Conservation (phyloP, 495 filamentous ascomycete genomes). For the Talaromyces wortmannii region DNA sequence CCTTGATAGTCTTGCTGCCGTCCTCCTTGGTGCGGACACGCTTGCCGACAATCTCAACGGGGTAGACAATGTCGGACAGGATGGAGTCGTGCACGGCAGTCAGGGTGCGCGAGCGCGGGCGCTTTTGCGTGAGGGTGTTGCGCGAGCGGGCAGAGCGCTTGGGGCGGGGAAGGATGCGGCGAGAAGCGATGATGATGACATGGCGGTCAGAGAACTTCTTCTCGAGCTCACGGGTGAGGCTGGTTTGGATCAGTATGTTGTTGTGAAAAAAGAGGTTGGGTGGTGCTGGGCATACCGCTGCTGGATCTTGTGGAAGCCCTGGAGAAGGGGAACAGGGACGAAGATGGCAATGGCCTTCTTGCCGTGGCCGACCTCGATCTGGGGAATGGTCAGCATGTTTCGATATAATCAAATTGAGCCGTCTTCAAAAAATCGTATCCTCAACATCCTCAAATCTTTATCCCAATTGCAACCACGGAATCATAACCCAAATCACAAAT, state of each 20-base stretch:
- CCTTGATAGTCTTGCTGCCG: conserved; percentile 94
- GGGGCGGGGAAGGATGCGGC: conserved; percentile 95
- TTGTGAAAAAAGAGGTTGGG: not conserved
- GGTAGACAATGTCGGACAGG: conserved; percentile 93
- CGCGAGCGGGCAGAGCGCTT: conserved; percentile 93
- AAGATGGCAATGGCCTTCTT: conserved; percentile 99
- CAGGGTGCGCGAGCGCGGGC: conserved; percentile 91
- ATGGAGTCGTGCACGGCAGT: conserved; percentile 97
- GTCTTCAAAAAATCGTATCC: not conserved
- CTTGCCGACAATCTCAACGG: conserved; percentile 99
- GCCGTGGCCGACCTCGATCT: conserved; percentile 99
- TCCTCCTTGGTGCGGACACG: conserved; percentile 93
- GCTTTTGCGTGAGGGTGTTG: conserved; percentile 94
- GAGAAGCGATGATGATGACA: conserved; percentile 96
- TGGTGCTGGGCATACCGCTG: conserved; percentile 68
- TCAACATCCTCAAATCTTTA: not conserved
- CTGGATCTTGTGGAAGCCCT: conserved; percentile 96
- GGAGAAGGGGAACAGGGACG: conserved; percentile 95
- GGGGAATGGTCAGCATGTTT: conserved; percentile 13
- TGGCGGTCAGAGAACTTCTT: conserved; percentile 99
- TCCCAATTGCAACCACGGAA: not conserved
- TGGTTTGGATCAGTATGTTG: conserved; percentile 27
- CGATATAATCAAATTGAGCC: not conserved
- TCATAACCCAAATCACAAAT: conserved; percentile 4
- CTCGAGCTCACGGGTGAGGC: conserved; percentile 98